phyloP scores from a whole-genome alignment of 106 monocot species.

The Ottelia alismoides region DNA sequence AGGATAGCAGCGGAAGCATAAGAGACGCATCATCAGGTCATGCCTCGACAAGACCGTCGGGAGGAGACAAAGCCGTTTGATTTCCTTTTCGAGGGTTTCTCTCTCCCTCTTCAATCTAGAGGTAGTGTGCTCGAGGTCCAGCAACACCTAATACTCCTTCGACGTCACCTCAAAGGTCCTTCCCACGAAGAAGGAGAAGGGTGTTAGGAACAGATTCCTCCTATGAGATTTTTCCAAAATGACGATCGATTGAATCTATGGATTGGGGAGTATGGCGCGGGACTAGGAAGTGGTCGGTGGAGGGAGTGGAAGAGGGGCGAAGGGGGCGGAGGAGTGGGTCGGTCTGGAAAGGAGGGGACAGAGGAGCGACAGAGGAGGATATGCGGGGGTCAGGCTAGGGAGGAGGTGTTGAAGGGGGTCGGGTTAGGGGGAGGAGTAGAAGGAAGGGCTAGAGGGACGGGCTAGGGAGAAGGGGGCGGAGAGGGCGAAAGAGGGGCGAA shows the following conservation, averaged over 20 bases:
- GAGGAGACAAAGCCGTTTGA: too few species aligned
- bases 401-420: not conserved
- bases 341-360: not conserved
- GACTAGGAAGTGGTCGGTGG: slow-evolving; percentile 2
- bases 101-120: slow-evolving; percentile 61
- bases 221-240: slow-evolving; percentile 29
- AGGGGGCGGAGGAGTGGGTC: not conserved
- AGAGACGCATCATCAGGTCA: too few species aligned
- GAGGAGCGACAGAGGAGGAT: not conserved
- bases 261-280: not conserved
- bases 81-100: slow-evolving; percentile 69
- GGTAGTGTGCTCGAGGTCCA: slow-evolving; percentile 82
- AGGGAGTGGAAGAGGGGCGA: slow-evolving; percentile 3
- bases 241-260: not conserved
- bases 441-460: slow-evolving; percentile 10
- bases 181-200: slow-evolving; percentile 90
- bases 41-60: too few species aligned
- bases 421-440: slow-evolving; percentile 8
- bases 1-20: too few species aligned
- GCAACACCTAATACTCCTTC: slow-evolving; percentile 82
- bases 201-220: slow-evolving; percentile 59
- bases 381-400: not conserved
- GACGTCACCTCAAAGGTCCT: slow-evolving; percentile 86
- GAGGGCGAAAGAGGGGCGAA: too few species aligned
- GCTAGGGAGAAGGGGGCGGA: not conserved